Conservation (phyloP, 495 filamentous ascomycete genomes). For the Aspergillus indologenus region DNA sequence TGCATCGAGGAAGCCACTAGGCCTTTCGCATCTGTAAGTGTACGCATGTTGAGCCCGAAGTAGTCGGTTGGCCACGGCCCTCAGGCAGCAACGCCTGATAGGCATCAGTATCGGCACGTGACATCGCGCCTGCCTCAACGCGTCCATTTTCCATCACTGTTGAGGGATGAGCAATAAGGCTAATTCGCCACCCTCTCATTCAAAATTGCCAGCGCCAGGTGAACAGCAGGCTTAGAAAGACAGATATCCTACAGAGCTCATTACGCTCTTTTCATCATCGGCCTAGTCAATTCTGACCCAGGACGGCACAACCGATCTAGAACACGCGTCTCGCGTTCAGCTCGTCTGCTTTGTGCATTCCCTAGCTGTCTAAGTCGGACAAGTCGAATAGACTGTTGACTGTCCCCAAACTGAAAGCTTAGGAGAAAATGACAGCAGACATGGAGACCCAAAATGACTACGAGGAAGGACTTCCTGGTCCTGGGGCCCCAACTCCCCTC, state of each 20-base stretch:
- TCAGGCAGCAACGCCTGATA: constrained; percentile 14
- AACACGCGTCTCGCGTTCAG: constrained; percentile 1
- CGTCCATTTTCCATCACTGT: constrained; percentile 26
- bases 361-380: neutral
- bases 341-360: neutral
- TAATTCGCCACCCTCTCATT: constrained; percentile 28
- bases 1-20: no score
- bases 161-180: constrained; percentile 10
- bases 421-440: constrained; percentile 52
- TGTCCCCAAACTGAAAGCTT: neutral
- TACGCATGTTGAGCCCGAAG: no score
- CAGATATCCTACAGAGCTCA: neutral
- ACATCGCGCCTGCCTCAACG: constrained; percentile 41
- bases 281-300: neutral
- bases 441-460: constrained; percentile 57
- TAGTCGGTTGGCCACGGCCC: neutral
- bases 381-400: neutral
- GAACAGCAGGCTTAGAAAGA: neutral
- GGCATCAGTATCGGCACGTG: constrained; percentile 30
- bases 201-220: neutral
- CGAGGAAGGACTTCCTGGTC: constrained; percentile 68
- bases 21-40: neutral
- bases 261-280: neutral
- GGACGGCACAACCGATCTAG: neutral
- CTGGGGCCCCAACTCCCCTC: constrained; percentile 93